Conservation (phyloP, 2,329 filamentous ascomycete genomes). For the Penicillium sp. region DNA sequence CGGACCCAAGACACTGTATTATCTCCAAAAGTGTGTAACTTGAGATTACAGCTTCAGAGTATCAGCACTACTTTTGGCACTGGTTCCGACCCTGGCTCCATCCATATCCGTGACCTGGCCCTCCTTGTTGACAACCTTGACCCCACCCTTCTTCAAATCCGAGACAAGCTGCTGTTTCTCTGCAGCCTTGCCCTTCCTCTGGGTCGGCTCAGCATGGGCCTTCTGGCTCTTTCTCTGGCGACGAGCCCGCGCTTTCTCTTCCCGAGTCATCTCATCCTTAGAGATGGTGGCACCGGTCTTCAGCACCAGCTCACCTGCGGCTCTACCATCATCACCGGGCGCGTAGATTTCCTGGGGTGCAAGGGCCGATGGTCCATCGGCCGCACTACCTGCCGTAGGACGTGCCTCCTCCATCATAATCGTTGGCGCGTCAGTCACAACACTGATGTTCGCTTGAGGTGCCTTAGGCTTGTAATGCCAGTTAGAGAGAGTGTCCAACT, state of each 20-base stretch:
- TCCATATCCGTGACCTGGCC: slow-evolving; percentile 82
- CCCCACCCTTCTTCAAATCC: slow-evolving; percentile 77
- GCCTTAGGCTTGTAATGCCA: slow-evolving; percentile 96
- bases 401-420: slow-evolving; percentile 94
- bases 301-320: slow-evolving; percentile 69
- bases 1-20: not conserved
- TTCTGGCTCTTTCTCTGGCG: slow-evolving; percentile 80
- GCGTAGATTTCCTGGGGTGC: slow-evolving; percentile 94
- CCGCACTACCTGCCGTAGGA: slow-evolving; percentile 71
- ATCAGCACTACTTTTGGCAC: slow-evolving; percentile 28
- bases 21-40: not conserved
- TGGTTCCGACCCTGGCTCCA: slow-evolving; percentile 65
- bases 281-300: slow-evolving; percentile 77
- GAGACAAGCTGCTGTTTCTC: slow-evolving; percentile 59
- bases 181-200: slow-evolving; percentile 47
- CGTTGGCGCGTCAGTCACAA: slow-evolving; percentile 87
- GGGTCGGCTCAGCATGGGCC: slow-evolving; percentile 50
- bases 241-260: slow-evolving; percentile 75
- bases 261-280: slow-evolving; percentile 80
- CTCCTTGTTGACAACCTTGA: slow-evolving; percentile 88
- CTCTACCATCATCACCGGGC: slow-evolving; percentile 64
- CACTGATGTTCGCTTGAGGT: slow-evolving; percentile 74
- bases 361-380: slow-evolving; percentile 63
- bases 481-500: slow-evolving; percentile 84
- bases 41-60: slow-evolving; percentile 35